phyloP scores from a whole-genome alignment of 2,329 filamentous ascomycete species.

The Gaeumannomyces sp. region DNA sequence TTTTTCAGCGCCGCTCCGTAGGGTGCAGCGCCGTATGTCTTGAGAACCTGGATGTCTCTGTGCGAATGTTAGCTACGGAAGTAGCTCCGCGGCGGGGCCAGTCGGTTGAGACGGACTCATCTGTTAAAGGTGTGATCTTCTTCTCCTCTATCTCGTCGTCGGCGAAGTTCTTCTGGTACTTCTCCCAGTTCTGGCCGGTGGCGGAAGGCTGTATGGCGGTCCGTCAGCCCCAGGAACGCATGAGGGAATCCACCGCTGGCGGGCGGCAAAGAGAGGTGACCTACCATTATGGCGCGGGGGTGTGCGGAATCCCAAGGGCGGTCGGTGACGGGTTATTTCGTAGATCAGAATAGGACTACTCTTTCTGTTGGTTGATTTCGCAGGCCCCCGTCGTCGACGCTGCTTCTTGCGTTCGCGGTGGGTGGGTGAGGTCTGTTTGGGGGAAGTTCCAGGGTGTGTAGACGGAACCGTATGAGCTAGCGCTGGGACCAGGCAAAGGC shows the following conservation, averaged over 20 bases:
- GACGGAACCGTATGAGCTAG: not conserved
- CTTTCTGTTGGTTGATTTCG: not conserved
- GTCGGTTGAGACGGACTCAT: constrained; percentile 65
- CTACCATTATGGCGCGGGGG: constrained; percentile 27
- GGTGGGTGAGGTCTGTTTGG: not conserved
- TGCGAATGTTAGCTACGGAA: constrained; percentile 19
- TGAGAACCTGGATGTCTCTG: constrained; percentile 98
- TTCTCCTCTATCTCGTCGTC: constrained; percentile 98
- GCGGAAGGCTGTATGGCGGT: constrained; percentile 72
- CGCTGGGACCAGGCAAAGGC: not conserved
- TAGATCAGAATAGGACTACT: not conserved
- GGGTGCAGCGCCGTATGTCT: constrained; percentile 95
- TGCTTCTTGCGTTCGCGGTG: not conserved
- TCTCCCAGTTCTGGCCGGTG: constrained; percentile 93
- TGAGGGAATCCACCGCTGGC: not conserved
- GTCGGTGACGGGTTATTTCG: not conserved
- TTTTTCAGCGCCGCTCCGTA: constrained; percentile 93
- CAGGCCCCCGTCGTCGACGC: not conserved
- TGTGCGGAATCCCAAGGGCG: not conserved
- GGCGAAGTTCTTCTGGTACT: constrained; percentile 94
- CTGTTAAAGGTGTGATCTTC: constrained; percentile 95
- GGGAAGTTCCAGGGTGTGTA: not conserved
- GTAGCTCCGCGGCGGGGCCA: constrained; percentile 3
- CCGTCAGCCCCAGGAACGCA: constrained; percentile 14
- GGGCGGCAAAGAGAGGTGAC: constrained; percentile 12